Evolutionary conservation across 345 rosid species (phyloP).

Genomic region (Linum usitatissimum): DNA sequence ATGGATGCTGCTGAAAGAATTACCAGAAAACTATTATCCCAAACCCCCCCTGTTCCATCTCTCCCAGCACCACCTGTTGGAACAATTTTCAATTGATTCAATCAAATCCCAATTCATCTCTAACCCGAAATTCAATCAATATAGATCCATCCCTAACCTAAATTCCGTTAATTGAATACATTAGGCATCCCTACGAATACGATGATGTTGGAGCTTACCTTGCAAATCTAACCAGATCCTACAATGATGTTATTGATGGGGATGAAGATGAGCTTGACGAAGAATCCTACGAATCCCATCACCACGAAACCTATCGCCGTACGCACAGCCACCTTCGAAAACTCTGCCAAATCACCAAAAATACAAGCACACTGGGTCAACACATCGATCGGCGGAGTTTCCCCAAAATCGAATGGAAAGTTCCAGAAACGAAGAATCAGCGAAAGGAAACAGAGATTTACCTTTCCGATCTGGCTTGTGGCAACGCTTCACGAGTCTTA

Average conservation of each 20-base stretch:
- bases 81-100: too few relatives aligned
- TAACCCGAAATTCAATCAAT: too few relatives aligned
- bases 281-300: constrained; percentile 7
- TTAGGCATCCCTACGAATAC: too few relatives aligned
- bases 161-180: too few relatives aligned
- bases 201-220: not conserved
- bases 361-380: not conserved
- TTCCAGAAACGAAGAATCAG: not conserved
- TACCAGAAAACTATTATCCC: too few relatives aligned
- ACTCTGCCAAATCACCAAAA: not conserved
- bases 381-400: not conserved
- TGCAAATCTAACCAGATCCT: constrained; percentile 1
- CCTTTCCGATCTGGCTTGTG: constrained; percentile 8
- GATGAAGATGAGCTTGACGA: constrained; percentile 6
- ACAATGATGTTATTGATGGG: constrained; percentile 8
- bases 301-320: constrained; percentile 8
- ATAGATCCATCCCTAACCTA: too few relatives aligned
- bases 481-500: constrained; percentile 5
- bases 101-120: too few relatives aligned
- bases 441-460: not conserved
- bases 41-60: too few relatives aligned
- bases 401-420: not conserved
- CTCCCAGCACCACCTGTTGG: too few relatives aligned
- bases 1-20: too few relatives aligned
- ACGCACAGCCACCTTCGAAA: constrained; percentile 1